phyloP scores from a whole-genome alignment of 2,329 filamentous ascomycete genomes.

The Alternaria arbusti region DNA sequence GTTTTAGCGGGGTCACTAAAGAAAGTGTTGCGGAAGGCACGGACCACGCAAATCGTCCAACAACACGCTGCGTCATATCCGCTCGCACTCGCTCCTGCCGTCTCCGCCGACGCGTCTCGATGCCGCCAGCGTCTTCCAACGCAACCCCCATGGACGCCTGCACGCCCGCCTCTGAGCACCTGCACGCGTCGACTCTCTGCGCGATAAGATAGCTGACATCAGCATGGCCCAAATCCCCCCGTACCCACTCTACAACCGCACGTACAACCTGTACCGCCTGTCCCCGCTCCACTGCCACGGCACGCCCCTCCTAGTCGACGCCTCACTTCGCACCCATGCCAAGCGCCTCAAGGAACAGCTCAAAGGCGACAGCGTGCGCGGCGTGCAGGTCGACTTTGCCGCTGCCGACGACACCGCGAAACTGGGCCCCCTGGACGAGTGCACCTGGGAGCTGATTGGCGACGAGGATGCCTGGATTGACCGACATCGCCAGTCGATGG shows the following conservation, averaged over 20 bases:
- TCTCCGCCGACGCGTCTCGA: conserved; percentile 7
- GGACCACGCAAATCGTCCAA: neutral
- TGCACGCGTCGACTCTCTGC: neutral
- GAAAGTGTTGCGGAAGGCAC: conserved; percentile 5
- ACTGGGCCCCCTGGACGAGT: conserved; percentile 56
- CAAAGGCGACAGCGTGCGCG: conserved; percentile 57
- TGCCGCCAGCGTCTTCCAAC: neutral
- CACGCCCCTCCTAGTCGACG: conserved; percentile 42
- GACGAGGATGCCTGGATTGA: conserved; percentile 51
- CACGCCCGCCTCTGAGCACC: neutral
- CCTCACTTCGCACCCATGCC: conserved; percentile 54
- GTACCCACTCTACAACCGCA: conserved; percentile 59
- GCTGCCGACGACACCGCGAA: conserved; percentile 50
- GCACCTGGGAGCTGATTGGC: conserved; percentile 54
- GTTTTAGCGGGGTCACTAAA: conserved; percentile 20
- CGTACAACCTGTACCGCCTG: conserved; percentile 61
- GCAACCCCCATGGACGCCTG: neutral
- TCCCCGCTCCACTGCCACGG: conserved; percentile 60
- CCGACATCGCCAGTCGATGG: conserved; percentile 41
- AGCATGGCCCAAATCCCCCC: conserved; percentile 45
- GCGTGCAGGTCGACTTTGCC: conserved; percentile 51
- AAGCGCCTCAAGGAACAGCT: conserved; percentile 57
- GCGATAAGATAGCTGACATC: conserved; percentile 1
- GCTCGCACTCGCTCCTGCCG: neutral
- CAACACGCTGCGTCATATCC: conserved; percentile 22